These are phyloP conservation scores for Leccinum obscurum DNA, from an alignment of 768 basidiomycete species.

Conservation along the genomic window DNA sequence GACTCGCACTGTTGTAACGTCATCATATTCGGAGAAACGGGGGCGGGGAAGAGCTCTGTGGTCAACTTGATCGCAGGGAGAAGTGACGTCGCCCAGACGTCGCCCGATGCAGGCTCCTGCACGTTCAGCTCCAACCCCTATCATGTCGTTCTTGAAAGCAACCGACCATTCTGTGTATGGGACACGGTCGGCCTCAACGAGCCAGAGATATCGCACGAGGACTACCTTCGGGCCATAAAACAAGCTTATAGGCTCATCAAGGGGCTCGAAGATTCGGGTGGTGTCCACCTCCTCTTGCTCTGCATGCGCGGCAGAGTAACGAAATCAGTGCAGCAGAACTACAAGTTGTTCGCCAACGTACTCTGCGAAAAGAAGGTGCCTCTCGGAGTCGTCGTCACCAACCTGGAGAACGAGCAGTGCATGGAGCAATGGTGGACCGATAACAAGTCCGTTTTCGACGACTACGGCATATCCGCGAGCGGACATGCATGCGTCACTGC, in stretches of 20 bases:
- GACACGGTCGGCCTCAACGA: constrained; percentile 37
- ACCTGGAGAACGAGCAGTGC: constrained; percentile 37
- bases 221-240: constrained; percentile 29
- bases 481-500: constrained; percentile 45
- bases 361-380: constrained; percentile 41
- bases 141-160: constrained; percentile 14
- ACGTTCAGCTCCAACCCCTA: constrained; percentile 35
- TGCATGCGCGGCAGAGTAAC: constrained; percentile 42
- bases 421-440: constrained; percentile 41
- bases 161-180: constrained; percentile 27
- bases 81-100: constrained; percentile 27
- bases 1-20: constrained; percentile 22
- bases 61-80: constrained; percentile 40
- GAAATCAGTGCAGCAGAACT: constrained; percentile 38
- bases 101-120: constrained; percentile 33
- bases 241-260: constrained; percentile 36
- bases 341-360: constrained; percentile 39
- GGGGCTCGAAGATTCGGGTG: constrained; percentile 30
- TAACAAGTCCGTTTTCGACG: constrained; percentile 34
- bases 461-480: constrained; percentile 27
- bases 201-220: constrained; percentile 15
- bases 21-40: constrained; percentile 31
- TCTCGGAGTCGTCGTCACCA: constrained; percentile 38
- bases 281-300: constrained; percentile 41
- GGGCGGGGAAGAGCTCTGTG: constrained; percentile 41